phyloP scores from a whole-genome alignment of 78 protist genomes.

The Dictyostelium firmibasis region DNA sequence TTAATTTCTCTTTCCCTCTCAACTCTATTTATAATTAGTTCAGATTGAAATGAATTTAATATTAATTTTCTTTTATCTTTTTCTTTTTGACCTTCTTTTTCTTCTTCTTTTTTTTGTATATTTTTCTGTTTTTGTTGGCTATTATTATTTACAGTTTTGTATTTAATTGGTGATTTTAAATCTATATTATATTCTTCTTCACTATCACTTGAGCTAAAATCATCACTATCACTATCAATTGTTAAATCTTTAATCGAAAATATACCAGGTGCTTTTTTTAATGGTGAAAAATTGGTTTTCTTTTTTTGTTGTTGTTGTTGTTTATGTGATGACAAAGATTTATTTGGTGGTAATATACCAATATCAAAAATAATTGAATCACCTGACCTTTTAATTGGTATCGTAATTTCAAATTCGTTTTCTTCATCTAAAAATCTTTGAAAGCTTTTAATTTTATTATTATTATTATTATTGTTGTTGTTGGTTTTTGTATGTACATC shows the following conservation, averaged over 20 bases:
- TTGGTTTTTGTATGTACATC: background rate
- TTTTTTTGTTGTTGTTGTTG: background rate
- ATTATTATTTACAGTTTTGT: background rate
- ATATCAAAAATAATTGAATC: background rate
- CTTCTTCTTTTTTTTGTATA: background rate
- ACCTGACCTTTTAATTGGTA: background rate
- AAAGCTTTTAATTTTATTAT: background rate
- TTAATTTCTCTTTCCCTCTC: background rate
- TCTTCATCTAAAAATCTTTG: background rate
- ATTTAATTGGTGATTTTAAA: background rate
- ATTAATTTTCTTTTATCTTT: background rate
- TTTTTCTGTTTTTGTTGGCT: background rate
- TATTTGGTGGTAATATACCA: background rate
- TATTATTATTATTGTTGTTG: background rate
- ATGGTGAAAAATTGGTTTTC: background rate
- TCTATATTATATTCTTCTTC: background rate
- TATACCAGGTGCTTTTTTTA: background rate
- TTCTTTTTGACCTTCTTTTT: background rate
- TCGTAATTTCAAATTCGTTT: background rate
- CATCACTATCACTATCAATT: background rate
- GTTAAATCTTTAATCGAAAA: background rate
- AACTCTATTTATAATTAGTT: background rate
- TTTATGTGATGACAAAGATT: background rate
- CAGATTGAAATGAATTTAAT: slow-evolving; percentile 5
- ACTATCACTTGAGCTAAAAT: background rate